Evolutionary conservation across 2,329 filamentous ascomycete genomes (phyloP), one percentile per base, ranked within the genome.

Genomic region (Acephala macrosclerotiorum): DNA sequence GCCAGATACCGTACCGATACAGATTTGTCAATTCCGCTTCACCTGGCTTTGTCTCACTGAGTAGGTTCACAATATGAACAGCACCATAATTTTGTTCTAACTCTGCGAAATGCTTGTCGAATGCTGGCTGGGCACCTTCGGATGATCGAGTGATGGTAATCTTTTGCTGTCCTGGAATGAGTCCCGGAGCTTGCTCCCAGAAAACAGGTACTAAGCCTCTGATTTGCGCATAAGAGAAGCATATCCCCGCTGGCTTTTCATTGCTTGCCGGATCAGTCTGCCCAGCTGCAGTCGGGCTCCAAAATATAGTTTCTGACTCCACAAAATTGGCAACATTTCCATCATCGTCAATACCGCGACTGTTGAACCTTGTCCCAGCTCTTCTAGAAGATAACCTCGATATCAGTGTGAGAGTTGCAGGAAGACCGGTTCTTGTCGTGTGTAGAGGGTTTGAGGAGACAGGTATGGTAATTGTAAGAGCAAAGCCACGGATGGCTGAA

Each of bases 301-400:
- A 97, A 75, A 96, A 94, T 47, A 95, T 89, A 0, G 94, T 97
- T 79, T 99, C 96, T 0, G 94, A 96, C 79, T 99, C 96, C n/a
- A 98, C 96, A 79, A 97, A 99, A 78, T 99, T 99, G 67, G 96
- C 94, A 33, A 98, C 96, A 73, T 98, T 93, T 16, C 96, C 96
- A 75, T 98, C 94, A 76, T 99, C 96, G 75, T 99, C 96, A 70
- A 99, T 97, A 45, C 96, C 96, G 71, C 96, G 87, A n/a, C 95
- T 91, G 77, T 98, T 98, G 83, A 98, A 99, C 47, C 96, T 87
- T 18, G 96, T 99, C 25, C 96, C 96, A 20, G 96, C 96, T 80
- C 95, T 88, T 72, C 89, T 87, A 75, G 94, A 98, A 1, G 96
- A 98, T 42, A 98, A 83, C 36, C 96, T 88, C 1, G 96, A 98